Base-by-base conservation (phyloP, 352 stramenopile genomes). In the Globisporangium canariense region DNA sequence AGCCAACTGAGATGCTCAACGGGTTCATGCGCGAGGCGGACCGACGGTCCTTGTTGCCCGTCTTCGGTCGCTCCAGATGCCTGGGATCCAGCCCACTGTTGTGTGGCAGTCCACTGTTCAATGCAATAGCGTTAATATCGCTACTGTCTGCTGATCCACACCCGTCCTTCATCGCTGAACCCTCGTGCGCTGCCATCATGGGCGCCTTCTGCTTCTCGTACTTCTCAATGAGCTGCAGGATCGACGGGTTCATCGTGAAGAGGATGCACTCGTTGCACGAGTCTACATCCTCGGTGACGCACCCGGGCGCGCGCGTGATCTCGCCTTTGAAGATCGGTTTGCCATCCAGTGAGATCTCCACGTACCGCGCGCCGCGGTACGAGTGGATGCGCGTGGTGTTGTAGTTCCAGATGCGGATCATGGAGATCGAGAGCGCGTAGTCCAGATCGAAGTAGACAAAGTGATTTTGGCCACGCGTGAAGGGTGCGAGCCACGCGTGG, bases 371-470 rank as follows among this genome's bases (percentile, higher is more conserved):
- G 30, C 86, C 85, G 20, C 87, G 82, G 43, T 86, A 89, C 56
- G 83, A 86, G 65, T 92, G 78, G 64, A 93, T 91, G 8, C 74
- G 75, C 58, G 89, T 95, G 11, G 88, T 94, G 67, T 81, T 89
- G 74, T 97, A 97, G 66, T 97, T 96, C 81, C 81, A 95, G 32
- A 96, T 73, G n/a, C 83, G 91, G 40, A 95, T 77, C 80, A 91
- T 91, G 36, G 82, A 92, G 47, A 94, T 73, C 22, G 81, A 81
- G 28, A 94, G 60, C 30, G 79, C 69, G 60, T 88, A 82, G 67
- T 96, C 86, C 4, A 93, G 86, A 18, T 89, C 77, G n/a, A 92
- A 59, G 60, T 86, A 93, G 43, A 96, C 73, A 51, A 87, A 83
- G 56, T 94, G 88, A 60, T 89, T 91, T 51, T 90, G 73, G 2